Evolutionary conservation across 2,329 filamentous ascomycete genomes (phyloP).

Genomic region (Fusarium haematococcum): DNA sequence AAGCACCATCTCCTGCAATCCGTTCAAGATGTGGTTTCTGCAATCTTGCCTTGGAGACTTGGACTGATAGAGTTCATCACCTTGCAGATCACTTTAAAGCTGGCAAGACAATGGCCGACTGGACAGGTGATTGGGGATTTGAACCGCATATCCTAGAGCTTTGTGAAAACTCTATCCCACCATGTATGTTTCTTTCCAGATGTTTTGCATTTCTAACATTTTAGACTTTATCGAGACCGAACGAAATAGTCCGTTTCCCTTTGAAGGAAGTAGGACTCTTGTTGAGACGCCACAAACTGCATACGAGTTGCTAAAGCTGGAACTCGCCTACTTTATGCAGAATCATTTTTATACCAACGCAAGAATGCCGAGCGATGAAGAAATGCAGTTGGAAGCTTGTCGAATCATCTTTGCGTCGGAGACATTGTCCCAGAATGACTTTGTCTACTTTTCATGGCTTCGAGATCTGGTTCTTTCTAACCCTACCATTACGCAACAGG

Average conservation of each 20-base stretch:
- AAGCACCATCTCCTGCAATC: constrained; percentile 50
- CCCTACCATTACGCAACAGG: constrained; percentile 21
- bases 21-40: constrained; percentile 56
- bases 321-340: constrained; percentile 40
- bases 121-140: constrained; percentile 58
- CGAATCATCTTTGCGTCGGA: constrained; percentile 31
- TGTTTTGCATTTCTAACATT: neutral
- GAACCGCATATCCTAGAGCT: constrained; percentile 52
- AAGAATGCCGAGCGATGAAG: constrained; percentile 24
- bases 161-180: constrained; percentile 56
- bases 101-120: constrained; percentile 56
- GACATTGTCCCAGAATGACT: neutral
- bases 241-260: constrained; percentile 36
- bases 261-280: constrained; percentile 29
- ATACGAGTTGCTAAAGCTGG: constrained; percentile 38
- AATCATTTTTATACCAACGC: constrained; percentile 36
- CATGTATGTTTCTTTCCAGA: constrained; percentile 43
- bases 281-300: constrained; percentile 35
- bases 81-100: constrained; percentile 56
- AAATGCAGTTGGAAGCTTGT: constrained; percentile 40
- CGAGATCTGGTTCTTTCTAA: constrained; percentile 36
- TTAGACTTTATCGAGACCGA: constrained; percentile 39
- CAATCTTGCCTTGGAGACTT: constrained; percentile 50
- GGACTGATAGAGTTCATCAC: constrained; percentile 51
- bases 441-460: constrained; percentile 28